phyloP scores from a whole-genome alignment of 306 rosid species.

The Lupinus albus region DNA sequence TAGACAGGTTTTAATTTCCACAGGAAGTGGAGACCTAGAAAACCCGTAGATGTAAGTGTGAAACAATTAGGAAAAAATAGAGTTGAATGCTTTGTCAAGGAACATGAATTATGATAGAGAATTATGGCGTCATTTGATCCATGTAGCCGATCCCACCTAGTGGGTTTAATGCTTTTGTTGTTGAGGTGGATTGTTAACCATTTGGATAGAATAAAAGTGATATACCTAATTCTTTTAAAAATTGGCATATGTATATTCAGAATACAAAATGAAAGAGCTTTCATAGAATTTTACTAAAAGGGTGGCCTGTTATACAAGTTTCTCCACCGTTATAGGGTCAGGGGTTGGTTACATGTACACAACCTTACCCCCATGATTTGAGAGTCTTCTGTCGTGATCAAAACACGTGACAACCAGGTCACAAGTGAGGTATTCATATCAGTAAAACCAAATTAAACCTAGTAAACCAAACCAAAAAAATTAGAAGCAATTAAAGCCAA shows the following conservation, averaged over 20 bases:
- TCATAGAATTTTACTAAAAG: neutral
- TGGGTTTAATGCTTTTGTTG: too few species aligned
- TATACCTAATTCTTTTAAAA: neutral
- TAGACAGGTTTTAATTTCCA: too few species aligned
- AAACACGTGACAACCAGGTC: constrained; percentile 1
- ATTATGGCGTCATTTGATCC: too few species aligned
- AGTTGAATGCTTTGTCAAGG: too few species aligned
- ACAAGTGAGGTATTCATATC: neutral
- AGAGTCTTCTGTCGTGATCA: constrained; percentile 1
- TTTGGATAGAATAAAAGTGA: constrained; percentile 5
- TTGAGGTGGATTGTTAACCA: too few species aligned
- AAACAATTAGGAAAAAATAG: too few species aligned
- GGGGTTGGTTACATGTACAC: constrained; percentile 3
- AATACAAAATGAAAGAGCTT: constrained; percentile 5
- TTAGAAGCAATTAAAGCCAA: neutral
- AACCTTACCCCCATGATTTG: neutral
- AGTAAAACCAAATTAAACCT: neutral
- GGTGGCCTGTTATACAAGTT: neutral
- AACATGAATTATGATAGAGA: too few species aligned
- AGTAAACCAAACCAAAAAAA: neutral
- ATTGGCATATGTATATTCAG: neutral
- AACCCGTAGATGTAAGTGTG: too few species aligned
- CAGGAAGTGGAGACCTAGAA: too few species aligned
- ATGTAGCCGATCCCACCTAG: too few species aligned
- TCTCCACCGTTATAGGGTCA: neutral